These are phyloP conservation scores for Stephanodiscus minutulus DNA, from an alignment of 108 stramenopile species.

Conservation along the genomic window DNA sequence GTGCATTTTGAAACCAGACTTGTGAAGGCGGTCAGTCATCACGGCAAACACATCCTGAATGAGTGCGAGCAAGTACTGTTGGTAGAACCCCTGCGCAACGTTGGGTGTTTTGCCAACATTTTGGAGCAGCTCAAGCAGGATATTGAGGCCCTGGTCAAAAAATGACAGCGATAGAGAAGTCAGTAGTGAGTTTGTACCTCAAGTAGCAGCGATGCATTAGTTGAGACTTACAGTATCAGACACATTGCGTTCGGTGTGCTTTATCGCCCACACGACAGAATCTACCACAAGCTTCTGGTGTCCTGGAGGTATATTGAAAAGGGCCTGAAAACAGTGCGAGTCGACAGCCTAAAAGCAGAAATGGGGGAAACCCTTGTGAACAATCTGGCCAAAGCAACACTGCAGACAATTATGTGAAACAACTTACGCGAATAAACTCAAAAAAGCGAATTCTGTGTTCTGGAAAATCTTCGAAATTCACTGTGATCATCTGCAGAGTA, in stretches of 20 bases:
- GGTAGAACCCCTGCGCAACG: slow-evolving; percentile 96
- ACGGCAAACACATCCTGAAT: slow-evolving; percentile 98
- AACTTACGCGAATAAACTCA: slow-evolving; percentile 86
- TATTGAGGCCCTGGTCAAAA: slow-evolving; percentile 83
- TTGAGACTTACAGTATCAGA: slow-evolving; percentile 78
- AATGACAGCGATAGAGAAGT: slow-evolving; percentile 6
- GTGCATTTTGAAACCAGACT: slow-evolving; percentile 99
- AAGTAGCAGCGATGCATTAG: background rate
- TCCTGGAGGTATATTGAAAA: slow-evolving; percentile 94
- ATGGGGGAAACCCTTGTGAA: background rate
- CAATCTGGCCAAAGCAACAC: background rate
- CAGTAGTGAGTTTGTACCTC: slow-evolving; percentile 1
- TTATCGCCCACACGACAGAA: slow-evolving; percentile 98
- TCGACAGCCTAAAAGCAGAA: slow-evolving; percentile 66
- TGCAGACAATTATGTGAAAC: background rate
- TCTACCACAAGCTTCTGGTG: slow-evolving; percentile 99
- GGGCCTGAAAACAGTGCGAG: slow-evolving; percentile 93
- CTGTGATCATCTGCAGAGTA: slow-evolving; percentile 98
- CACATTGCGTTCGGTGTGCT: slow-evolving; percentile 98
- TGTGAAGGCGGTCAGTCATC: slow-evolving; percentile 98
- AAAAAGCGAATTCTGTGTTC: slow-evolving; percentile 98
- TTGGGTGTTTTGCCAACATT: slow-evolving; percentile 92
- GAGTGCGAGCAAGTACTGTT: slow-evolving; percentile 92
- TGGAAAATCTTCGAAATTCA: slow-evolving; percentile 98
- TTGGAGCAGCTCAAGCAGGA: slow-evolving; percentile 89